Percentiles rank a stretch among this genome's conserved stretches.
Evolutionary conservation across 257 asterid genomes (phyloP).

Genomic region (Striga asiatica): DNA sequence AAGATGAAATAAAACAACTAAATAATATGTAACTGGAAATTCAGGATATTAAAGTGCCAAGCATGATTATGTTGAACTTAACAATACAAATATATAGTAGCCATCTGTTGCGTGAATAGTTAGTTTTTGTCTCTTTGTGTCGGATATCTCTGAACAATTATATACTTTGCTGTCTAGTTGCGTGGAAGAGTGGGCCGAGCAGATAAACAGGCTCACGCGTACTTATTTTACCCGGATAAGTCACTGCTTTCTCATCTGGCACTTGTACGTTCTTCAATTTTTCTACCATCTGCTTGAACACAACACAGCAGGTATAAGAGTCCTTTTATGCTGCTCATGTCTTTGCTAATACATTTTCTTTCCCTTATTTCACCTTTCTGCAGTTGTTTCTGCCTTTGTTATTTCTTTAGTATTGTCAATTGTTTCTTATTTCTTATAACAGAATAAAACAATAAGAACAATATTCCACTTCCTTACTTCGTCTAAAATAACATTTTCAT

Average conservation of each 20-base stretch:
- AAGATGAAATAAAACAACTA: no score
- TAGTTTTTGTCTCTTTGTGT: no score
- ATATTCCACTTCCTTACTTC: no score
- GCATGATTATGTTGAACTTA: no score
- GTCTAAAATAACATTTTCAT: neutral
- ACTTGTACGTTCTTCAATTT: conserved; percentile 46
- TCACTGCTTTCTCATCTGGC: conserved; percentile 80
- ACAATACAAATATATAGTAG: no score
- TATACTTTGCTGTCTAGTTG: conserved; percentile 38
- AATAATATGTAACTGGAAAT: conserved; percentile 12
- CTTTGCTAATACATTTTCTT: no score
- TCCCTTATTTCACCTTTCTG: no score
- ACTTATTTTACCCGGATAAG: conserved; percentile 79
- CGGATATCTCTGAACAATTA: no score
- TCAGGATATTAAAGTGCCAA: no score
- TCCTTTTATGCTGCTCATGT: conserved; percentile 1
- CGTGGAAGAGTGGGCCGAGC: no score
- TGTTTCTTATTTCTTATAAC: no score
- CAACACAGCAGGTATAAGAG: neutral
- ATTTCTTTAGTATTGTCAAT: conserved; percentile 11
- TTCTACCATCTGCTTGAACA: conserved; percentile 7
- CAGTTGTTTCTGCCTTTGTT: conserved; percentile 1
- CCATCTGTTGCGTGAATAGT: no score
- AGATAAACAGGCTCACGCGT: conserved; percentile 94
- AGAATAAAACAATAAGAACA: conserved; percentile 4